Percentiles rank a stretch among this genome's conserved stretches.
Evolutionary conservation across 257 asterid genomes (phyloP).

Genomic region (Cruciata laevipes): DNA sequence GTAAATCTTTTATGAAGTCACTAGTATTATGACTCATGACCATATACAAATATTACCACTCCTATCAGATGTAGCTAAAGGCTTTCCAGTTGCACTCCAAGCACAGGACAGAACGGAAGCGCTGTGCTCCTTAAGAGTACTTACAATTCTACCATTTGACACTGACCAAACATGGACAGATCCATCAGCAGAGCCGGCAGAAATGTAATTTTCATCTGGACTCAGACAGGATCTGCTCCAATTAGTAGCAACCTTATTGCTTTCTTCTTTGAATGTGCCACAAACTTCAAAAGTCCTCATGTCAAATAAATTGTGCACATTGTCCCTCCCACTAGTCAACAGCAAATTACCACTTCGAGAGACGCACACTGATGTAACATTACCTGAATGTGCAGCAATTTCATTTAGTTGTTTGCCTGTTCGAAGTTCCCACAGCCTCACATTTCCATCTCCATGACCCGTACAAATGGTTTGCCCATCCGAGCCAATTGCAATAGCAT

Average conservation of each 20-base stretch:
- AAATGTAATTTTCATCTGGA: constrained; percentile 74
- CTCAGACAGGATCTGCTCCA: constrained; percentile 95
- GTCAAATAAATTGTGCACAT: constrained; percentile 76
- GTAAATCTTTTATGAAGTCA: neutral
- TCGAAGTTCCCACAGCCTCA: constrained; percentile 84
- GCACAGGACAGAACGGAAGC: constrained; percentile 71
- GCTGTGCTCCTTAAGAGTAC: constrained; percentile 73
- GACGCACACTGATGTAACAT: constrained; percentile 69
- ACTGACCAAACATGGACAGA: constrained; percentile 81
- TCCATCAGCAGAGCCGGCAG: constrained; percentile 90
- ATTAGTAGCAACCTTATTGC: constrained; percentile 62
- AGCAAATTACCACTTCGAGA: constrained; percentile 72
- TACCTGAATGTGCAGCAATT: constrained; percentile 79
- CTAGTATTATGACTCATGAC: constrained; percentile 23
- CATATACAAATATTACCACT: constrained; percentile 68
- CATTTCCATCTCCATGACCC: constrained; percentile 87
- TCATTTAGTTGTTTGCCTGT: constrained; percentile 77
- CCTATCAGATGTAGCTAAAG: constrained; percentile 75
- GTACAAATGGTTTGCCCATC: constrained; percentile 84
- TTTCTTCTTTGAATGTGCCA: constrained; percentile 58
- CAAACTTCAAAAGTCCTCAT: constrained; percentile 77
- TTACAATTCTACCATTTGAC: constrained; percentile 46
- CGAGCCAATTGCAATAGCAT: constrained; percentile 72
- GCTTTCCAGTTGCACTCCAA: constrained; percentile 81
- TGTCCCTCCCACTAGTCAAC: constrained; percentile 92